Conservation (phyloP, 179 eudicot genomes). For the Spinacia oleracea region DNA sequence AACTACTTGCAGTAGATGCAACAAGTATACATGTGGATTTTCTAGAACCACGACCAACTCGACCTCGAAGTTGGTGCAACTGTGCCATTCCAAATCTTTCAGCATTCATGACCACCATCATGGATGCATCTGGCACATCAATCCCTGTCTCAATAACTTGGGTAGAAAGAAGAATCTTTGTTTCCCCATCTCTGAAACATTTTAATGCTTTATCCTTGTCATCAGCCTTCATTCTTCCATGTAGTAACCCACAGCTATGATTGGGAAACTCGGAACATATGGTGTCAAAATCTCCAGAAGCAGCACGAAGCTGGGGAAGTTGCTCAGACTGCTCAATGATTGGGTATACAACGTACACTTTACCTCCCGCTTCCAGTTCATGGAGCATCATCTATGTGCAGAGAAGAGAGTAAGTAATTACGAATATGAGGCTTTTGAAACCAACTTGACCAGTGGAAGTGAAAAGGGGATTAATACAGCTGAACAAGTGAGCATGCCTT, state of each 20-base stretch:
- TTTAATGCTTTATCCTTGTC: slow-evolving; percentile 78
- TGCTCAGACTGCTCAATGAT: slow-evolving; percentile 81
- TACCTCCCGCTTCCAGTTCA: slow-evolving; percentile 77
- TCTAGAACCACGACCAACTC: slow-evolving; percentile 87
- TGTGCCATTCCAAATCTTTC: slow-evolving; percentile 98
- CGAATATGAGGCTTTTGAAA: neutral
- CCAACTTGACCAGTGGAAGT: neutral
- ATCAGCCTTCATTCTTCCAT: slow-evolving; percentile 82
- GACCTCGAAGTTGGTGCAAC: slow-evolving; percentile 90
- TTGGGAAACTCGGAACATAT: slow-evolving; percentile 56
- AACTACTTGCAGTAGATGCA: slow-evolving; percentile 50
- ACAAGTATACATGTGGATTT: slow-evolving; percentile 77
- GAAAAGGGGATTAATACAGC: neutral
- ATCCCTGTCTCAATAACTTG: slow-evolving; percentile 95
- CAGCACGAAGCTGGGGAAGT: slow-evolving; percentile 92
- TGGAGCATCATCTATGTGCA: slow-evolving; percentile 64
- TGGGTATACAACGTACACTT: slow-evolving; percentile 84
- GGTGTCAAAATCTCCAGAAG: slow-evolving; percentile 67
- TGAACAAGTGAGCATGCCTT: neutral
- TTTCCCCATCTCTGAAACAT: slow-evolving; percentile 72
- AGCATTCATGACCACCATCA: slow-evolving; percentile 98
- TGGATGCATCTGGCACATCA: slow-evolving; percentile 96
- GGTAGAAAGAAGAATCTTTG: slow-evolving; percentile 77
- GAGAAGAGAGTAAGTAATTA: neutral
- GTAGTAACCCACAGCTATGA: slow-evolving; percentile 76